Conservation (phyloP, 768 basidiomycete genomes). For the Russula olivacea region DNA sequence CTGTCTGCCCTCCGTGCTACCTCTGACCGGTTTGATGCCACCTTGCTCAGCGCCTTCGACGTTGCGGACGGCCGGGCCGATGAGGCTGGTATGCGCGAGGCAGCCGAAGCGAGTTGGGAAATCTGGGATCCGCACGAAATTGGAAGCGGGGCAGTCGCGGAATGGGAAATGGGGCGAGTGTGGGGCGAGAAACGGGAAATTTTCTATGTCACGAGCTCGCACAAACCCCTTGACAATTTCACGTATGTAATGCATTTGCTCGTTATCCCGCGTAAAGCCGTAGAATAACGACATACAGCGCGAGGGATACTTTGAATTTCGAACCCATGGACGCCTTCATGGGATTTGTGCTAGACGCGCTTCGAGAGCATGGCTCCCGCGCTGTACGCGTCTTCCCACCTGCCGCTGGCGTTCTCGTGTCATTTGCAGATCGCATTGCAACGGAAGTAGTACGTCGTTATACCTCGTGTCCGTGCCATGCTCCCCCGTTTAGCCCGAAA, state of each 20-base stretch:
- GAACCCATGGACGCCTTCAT: constrained; percentile 94
- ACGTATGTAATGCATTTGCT: constrained; percentile 42
- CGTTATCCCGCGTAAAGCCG: not conserved
- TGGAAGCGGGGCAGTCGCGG: constrained; percentile 33
- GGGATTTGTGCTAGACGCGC: constrained; percentile 52
- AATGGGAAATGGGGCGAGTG: constrained; percentile 91
- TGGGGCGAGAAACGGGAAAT: constrained; percentile 96
- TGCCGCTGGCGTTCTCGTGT: constrained; percentile 65
- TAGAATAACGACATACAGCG: constrained; percentile 17
- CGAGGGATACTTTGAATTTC: constrained; percentile 59
- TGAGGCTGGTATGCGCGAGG: constrained; percentile 72
- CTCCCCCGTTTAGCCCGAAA: constrained; percentile 2
- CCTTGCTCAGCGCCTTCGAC: constrained; percentile 83
- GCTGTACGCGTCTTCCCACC: constrained; percentile 86
- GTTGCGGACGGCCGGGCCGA: constrained; percentile 68
- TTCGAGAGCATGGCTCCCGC: constrained; percentile 69
- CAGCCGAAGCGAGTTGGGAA: constrained; percentile 81
- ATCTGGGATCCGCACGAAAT: constrained; percentile 49
- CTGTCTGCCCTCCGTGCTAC: constrained; percentile 64
- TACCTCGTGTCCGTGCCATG: constrained; percentile 8
- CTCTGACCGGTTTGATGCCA: constrained; percentile 84
- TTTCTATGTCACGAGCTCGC: constrained; percentile 78
- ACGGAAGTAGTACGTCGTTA: constrained; percentile 64
- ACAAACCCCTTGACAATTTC: constrained; percentile 79
- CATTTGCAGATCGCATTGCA: constrained; percentile 81